phyloP scores from a whole-genome alignment of 257 asterid genomes.

The Plantago ovata region DNA sequence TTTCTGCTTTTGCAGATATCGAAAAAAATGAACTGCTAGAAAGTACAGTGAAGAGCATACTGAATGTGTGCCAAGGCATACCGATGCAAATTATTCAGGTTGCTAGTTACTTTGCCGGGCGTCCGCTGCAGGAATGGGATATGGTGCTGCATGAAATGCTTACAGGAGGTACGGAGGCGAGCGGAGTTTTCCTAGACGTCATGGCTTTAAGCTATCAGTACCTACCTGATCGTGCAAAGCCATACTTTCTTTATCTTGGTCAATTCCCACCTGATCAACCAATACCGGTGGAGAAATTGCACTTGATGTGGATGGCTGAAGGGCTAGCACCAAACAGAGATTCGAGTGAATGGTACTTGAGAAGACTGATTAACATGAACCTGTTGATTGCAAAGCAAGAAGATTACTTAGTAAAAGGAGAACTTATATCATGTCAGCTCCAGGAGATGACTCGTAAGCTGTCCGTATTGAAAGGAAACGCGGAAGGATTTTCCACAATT shows the following conservation, averaged over 20 bases:
- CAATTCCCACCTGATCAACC: slow-evolving; percentile 2
- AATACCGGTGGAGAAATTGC: slow-evolving; percentile 11
- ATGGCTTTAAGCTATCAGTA: slow-evolving; percentile 4
- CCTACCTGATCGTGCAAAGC: slow-evolving; percentile 8
- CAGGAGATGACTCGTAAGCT: slow-evolving; percentile 1
- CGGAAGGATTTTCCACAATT: not conserved
- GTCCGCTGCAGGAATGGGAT: no score
- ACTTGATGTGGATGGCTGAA: slow-evolving; percentile 16
- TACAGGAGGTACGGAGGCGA: no score
- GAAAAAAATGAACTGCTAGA: no score
- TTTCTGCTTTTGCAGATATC: no score
- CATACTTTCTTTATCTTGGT: slow-evolving; percentile 16
- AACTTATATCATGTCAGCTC: slow-evolving; percentile 1
- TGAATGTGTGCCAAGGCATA: no score
- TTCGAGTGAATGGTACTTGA: not conserved
- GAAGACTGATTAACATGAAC: slow-evolving; percentile 2
- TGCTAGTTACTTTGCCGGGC: no score
- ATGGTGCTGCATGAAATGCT: no score
- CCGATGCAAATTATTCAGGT: no score
- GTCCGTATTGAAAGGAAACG: not conserved
- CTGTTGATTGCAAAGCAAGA: not conserved
- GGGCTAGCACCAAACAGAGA: not conserved
- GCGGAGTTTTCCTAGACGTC: no score
- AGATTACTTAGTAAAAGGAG: not conserved
- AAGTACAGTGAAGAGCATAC: no score